Percentiles rank a stretch among this genome's conserved stretches.
These are phyloP conservation scores for Microcyclospora pomicola DNA, from an alignment of 2,329 filamentous ascomycete species.

Conservation along the genomic window DNA sequence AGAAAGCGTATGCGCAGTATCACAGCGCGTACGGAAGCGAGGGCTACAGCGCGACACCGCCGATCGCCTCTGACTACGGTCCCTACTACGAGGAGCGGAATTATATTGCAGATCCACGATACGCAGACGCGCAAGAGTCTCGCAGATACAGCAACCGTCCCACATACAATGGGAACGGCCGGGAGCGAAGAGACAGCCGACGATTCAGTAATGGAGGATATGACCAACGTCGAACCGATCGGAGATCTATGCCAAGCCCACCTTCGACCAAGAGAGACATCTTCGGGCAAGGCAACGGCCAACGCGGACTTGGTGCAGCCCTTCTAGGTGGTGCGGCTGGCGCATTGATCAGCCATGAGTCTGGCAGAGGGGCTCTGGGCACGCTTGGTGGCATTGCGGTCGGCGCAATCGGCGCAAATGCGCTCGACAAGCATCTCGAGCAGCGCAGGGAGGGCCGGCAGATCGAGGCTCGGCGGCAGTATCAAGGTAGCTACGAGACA, in stretches of 20 bases:
- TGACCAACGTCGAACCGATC: conserved; percentile 1
- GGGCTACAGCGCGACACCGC: not conserved
- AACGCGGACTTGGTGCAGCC: conserved; percentile 15
- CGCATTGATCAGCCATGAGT: conserved; percentile 15
- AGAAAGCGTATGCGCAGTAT: conserved; percentile 16
- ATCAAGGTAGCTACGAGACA: not conserved
- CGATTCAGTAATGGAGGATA: not conserved
- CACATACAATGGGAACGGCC: conserved; percentile 7
- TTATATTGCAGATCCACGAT: conserved; percentile 4
- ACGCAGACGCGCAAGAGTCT: conserved; percentile 6
- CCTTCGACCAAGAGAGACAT: conserved; percentile 10
- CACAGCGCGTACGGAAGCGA: conserved; percentile 5
- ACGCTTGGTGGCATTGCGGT: conserved; percentile 15
- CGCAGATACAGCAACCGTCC: conserved; percentile 5
- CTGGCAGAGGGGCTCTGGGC: conserved; percentile 8
- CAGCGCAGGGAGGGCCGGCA: conserved; percentile 15
- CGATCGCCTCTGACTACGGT: conserved; percentile 2
- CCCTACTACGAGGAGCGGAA: not conserved
- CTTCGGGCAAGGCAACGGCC: conserved; percentile 11
- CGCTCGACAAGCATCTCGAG: conserved; percentile 12
- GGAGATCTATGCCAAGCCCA: conserved; percentile 8
- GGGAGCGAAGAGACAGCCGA: not conserved
- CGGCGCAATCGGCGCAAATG: conserved; percentile 14
- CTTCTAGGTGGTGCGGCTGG: conserved; percentile 16
- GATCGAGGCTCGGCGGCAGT: conserved; percentile 1